Percentiles rank a stretch among this genome's conserved stretches.
These are phyloP conservation scores for Stachybotrys chartarum DNA, from an alignment of 2,329 filamentous ascomycete genomes.

Conservation along the genomic window DNA sequence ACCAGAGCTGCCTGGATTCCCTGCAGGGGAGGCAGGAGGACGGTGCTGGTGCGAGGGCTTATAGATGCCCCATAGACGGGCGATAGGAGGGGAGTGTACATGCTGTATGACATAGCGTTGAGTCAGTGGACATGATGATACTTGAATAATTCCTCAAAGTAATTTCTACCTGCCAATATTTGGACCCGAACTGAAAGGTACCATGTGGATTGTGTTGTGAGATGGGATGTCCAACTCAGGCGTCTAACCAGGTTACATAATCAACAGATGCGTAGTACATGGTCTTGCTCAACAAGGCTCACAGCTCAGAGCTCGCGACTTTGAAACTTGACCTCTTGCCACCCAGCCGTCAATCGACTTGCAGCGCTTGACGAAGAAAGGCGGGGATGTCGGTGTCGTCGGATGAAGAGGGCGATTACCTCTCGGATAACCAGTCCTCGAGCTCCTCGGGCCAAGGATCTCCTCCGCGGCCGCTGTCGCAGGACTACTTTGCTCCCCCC, in stretches of 20 bases:
- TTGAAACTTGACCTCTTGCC: too few species aligned
- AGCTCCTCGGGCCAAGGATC: conserved; percentile 26
- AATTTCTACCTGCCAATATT: too few species aligned
- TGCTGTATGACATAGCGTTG: conserved; percentile 12
- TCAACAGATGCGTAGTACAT: too few species aligned
- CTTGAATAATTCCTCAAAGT: background rate
- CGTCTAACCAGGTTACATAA: background rate
- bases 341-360: background rate
- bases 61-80: conserved; percentile 42
- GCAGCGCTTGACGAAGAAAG: background rate
- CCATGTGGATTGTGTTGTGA: too few species aligned
- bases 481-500: conserved; percentile 64
- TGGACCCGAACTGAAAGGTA: too few species aligned
- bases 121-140: background rate
- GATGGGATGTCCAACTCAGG: background rate
- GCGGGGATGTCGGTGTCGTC: conserved; percentile 24
- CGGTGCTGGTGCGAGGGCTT: conserved; percentile 41
- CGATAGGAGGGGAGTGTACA: conserved; percentile 35
- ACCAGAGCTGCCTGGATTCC: conserved; percentile 61
- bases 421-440: conserved; percentile 24
- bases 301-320: too few species aligned
- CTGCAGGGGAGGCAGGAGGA: conserved; percentile 47
- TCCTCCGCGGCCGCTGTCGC: conserved; percentile 37
- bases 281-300: too few species aligned
- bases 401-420: conserved; percentile 28